Evolutionary conservation across 495 filamentous ascomycete species (phyloP).

Genomic region (Trichoderma parareesei): DNA sequence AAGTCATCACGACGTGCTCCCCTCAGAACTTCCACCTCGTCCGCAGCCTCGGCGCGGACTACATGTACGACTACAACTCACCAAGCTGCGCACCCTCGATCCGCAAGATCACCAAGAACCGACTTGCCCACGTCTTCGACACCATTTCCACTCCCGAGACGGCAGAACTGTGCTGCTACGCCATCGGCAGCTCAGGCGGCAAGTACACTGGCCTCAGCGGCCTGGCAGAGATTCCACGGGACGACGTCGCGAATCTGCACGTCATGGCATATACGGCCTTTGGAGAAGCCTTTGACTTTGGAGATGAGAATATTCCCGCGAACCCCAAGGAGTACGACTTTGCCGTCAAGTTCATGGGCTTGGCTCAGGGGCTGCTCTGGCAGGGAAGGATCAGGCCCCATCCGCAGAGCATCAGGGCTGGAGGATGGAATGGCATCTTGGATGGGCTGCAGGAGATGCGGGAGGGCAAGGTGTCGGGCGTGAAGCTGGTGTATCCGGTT

Average conservation of each 20-base stretch:
- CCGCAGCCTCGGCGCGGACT: slow-evolving; percentile 40
- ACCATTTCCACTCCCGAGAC: slow-evolving; percentile 26
- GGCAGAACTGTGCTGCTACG: slow-evolving; percentile 18
- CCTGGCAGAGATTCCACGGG: slow-evolving; percentile 16
- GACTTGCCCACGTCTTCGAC: slow-evolving; percentile 34
- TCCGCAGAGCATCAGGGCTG: background rate
- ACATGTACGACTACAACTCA: slow-evolving; percentile 47
- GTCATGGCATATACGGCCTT: slow-evolving; percentile 25
- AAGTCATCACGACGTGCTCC: slow-evolving; percentile 47
- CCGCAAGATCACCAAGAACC: slow-evolving; percentile 23
- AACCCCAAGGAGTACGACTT: background rate
- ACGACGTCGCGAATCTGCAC: slow-evolving; percentile 22
- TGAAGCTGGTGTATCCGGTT: slow-evolving; percentile 1
- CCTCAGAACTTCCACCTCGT: slow-evolving; percentile 47
- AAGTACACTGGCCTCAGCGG: slow-evolving; percentile 16
- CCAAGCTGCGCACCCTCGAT: slow-evolving; percentile 37
- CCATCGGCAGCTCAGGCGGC: slow-evolving; percentile 19
- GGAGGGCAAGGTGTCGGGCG: background rate
- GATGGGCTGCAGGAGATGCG: slow-evolving; percentile 3
- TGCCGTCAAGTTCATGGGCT: background rate
- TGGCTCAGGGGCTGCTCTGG: background rate
- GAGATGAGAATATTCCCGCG: background rate
- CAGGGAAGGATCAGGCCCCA: background rate
- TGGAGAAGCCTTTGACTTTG: slow-evolving; percentile 19
- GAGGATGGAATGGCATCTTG: background rate